Base-by-base conservation (phyloP, 1,284 basidiomycete species). In the Coniophora puteana region DNA sequence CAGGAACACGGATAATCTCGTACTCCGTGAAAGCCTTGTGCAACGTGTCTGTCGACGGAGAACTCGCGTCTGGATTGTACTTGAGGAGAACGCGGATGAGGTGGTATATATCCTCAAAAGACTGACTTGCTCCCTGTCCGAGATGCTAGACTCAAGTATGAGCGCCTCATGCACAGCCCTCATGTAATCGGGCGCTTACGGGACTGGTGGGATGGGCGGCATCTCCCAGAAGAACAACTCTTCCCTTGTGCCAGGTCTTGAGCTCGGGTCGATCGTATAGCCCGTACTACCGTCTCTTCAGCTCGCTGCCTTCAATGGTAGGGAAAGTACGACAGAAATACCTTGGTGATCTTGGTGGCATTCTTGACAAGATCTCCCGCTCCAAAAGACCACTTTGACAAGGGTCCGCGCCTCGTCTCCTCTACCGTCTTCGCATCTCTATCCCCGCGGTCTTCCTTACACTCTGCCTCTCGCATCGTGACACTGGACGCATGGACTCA, bases 81-180 rank as follows among this genome's bases (percentile, higher is more conserved):
- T 62, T 51, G 17, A 50, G 38, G 5, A 74, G 59, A 6, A 67
- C 56, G 3, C 58, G 58, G 12, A 63, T 55, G 16, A 74, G 57
- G 43, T 64, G 61, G 40, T 66, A 67, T 29, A 67, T 52, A 48
- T 74, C 72, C 44, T 72, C 69, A 42, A 72, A 65, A 1, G 71
- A 66, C 49, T 72, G 71, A 47, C 72, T 74, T 5, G 72, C 69
- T 18, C 71, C 71, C 55, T 74, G 72, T 2, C 71, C 71, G 14
- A 74, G 62, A 49, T 74, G 71, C 69, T 73, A 38, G 22, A n/a
- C n/a, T n/a, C n/a, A n/a, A n/a, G n/a, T n/a, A n/a, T n/a, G n/a
- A n/a, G n/a, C n/a, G n/a, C n/a, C n/a, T n/a, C n/a, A n/a, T n/a
- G n/a, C n/a, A n/a, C n/a, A 22, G 20, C 22, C 17, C 18, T 17